A percentile compares a stretch with the other conserved stretches of the same genome.
Evolutionary conservation across 2,329 filamentous ascomycete species (phyloP).

Genomic region (Penicillium rolfsii): DNA sequence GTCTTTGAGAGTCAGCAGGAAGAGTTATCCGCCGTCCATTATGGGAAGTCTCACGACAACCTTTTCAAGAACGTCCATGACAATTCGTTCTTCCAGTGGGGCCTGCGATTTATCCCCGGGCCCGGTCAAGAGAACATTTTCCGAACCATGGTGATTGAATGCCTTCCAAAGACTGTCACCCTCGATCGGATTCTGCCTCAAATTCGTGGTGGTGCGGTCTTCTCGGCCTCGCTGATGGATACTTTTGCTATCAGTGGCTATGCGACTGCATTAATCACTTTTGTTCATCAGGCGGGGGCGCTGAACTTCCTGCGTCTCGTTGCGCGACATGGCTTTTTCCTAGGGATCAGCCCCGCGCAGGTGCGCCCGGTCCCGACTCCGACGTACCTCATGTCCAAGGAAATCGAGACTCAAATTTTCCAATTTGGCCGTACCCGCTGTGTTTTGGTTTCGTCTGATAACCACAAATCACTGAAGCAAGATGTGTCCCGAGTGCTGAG

Average conservation of each 20-base stretch:
- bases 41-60: no score
- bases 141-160: constrained; percentile 14
- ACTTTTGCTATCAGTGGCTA: constrained; percentile 10
- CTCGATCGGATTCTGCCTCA: constrained; percentile 14
- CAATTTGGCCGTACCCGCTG: constrained; percentile 12
- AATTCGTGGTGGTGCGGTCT: constrained; percentile 15
- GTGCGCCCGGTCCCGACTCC: constrained; percentile 16
- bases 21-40: not conserved
- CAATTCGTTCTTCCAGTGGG: constrained; percentile 14
- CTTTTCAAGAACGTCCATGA: not conserved
- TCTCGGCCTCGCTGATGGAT: constrained; percentile 12
- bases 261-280: constrained; percentile 14
- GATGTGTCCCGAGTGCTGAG: constrained; percentile 4
- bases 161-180: constrained; percentile 4
- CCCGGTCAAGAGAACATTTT: not conserved
- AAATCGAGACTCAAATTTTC: constrained; percentile 8
- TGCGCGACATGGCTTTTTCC: constrained; percentile 11
- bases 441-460: constrained; percentile 1
- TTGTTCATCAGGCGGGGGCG: constrained; percentile 11
- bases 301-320: constrained; percentile 15
- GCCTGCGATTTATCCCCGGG: constrained; percentile 14
- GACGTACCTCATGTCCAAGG: constrained; percentile 7
- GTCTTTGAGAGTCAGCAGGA: constrained; percentile 5
- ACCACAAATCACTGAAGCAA: not conserved
- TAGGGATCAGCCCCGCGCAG: constrained; percentile 6